Evolutionary conservation across 495 filamentous ascomycete species (phyloP), one percentile per base, ranked within the genome.

Genomic region (Sabuloglossum arenarium): DNA sequence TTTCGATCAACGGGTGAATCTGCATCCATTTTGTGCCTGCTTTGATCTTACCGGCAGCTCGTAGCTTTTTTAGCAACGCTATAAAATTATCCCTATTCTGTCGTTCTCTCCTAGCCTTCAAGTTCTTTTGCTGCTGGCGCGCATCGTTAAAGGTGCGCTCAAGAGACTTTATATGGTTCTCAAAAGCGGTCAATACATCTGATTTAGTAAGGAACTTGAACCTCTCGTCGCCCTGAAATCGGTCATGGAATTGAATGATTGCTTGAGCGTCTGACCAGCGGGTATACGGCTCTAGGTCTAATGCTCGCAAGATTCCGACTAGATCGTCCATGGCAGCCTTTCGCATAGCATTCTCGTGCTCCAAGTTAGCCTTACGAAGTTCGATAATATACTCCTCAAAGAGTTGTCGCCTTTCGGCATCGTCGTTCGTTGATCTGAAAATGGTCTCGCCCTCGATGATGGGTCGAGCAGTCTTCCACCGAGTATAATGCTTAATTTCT

Each of bases 401-500:
- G 46, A 98, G 76, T 67, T 88, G 85, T 45, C 85, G 85, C 56
- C 91, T 81, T 69, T 97, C 91, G 59, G 76, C 77, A 60, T 98
- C 91, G 64, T 91, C 77, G 62, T 83, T 83, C 34, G 89, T 87
- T 31, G 88, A 87, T 58, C 87, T 81, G 72, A 96, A 98, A 56
- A 90, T 93, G 25, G 86, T 88, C 73, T 98, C 91, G 52, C 84
- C 85, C 68, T 96, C 86, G 63, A 98, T 91, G 53, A 94, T 94
- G 19, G 88, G 88, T 43, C 86, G 82, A 56, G 89, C 89, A 30
- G 85, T 96, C 75, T 86, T 96, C 93, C 93, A 98, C 56, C 89
- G 84, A 58, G 89, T 96, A 69, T 94, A 97, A 61, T 94, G 81
- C 69, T 90, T 93, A 66, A 99, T 97, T 71, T 97, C 91, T 62